phyloP scores from a whole-genome alignment of 2,329 filamentous ascomycete species.

The Penicillium sp. region DNA sequence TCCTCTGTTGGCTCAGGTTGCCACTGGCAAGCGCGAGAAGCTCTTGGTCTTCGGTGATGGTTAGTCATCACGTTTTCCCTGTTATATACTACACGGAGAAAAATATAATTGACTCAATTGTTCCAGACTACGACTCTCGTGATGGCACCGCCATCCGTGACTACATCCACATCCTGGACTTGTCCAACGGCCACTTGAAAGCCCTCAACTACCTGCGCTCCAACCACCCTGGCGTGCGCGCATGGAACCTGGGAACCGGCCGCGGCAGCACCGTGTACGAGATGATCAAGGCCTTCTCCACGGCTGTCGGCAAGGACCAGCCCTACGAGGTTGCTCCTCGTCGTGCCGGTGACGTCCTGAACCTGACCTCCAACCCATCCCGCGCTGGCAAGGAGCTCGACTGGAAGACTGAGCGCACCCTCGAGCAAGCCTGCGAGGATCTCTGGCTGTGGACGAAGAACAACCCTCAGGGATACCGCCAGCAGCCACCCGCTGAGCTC shows the following conservation, averaged over 20 bases:
- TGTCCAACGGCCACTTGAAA: constrained; percentile 78
- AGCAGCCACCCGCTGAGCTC: constrained; percentile 81
- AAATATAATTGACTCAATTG: not conserved
- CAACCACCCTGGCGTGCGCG: constrained; percentile 81
- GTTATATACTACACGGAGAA: not conserved
- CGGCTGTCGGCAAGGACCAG: constrained; percentile 78
- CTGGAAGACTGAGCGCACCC: constrained; percentile 86
- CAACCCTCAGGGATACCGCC: constrained; percentile 91
- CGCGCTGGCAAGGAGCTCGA: constrained; percentile 83
- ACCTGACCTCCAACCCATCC: constrained; percentile 87
- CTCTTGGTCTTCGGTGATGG: constrained; percentile 90
- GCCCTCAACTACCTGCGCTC: constrained; percentile 87
- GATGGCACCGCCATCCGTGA: constrained; percentile 94
- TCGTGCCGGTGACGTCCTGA: constrained; percentile 83
- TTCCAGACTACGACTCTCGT: constrained; percentile 76
- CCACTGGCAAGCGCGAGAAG: constrained; percentile 91
- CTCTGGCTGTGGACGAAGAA: constrained; percentile 97
- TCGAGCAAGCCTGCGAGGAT: constrained; percentile 91
- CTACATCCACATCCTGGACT: constrained; percentile 95
- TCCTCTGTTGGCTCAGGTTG: constrained; percentile 89
- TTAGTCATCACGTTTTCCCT: constrained; percentile 42
- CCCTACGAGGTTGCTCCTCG: constrained; percentile 81
- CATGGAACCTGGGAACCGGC: constrained; percentile 95
- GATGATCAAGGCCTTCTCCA: constrained; percentile 91
- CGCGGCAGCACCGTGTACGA: constrained; percentile 94